phyloP scores from a whole-genome alignment of 345 rosid species.

The Arabis hirsuta region DNA sequence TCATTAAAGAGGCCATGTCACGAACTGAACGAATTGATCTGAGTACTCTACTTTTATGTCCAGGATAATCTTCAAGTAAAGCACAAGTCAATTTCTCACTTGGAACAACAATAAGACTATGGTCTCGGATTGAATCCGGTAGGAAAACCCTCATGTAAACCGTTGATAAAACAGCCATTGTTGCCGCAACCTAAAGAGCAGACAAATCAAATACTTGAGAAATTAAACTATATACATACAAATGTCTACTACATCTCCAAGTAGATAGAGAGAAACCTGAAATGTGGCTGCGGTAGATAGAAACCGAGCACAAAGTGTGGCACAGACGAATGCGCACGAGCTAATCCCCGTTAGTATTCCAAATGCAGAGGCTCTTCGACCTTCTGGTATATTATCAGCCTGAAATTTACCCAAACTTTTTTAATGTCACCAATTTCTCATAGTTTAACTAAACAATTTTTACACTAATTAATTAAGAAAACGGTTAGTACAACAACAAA shows the following conservation, averaged over 20 bases:
- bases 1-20: conserved; percentile 58
- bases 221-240: neutral
- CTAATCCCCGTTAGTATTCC: conserved; percentile 79
- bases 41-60: conserved; percentile 37
- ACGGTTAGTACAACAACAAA: no score
- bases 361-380: conserved; percentile 65
- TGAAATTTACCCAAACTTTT: conserved; percentile 18
- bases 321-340: conserved; percentile 80
- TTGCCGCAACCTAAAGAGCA: conserved; percentile 54
- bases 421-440: no score
- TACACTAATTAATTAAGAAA: no score
- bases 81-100: conserved; percentile 35
- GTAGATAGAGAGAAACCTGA: conserved; percentile 51
- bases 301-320: conserved; percentile 75
- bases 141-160: conserved; percentile 71
- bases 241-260: neutral
- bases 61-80: conserved; percentile 40
- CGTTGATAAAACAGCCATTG: conserved; percentile 53
- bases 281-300: conserved; percentile 76
- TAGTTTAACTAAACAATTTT: no score
- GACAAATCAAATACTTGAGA: neutral
- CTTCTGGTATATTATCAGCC: conserved; percentile 80
- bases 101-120: conserved; percentile 43
- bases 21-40: conserved; percentile 56
- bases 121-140: conserved; percentile 58